A percentile compares a stretch with the other conserved stretches of the same genome.
Conservation (phyloP, 2,329 filamentous ascomycete species). For the Fusarium sp. region DNA sequence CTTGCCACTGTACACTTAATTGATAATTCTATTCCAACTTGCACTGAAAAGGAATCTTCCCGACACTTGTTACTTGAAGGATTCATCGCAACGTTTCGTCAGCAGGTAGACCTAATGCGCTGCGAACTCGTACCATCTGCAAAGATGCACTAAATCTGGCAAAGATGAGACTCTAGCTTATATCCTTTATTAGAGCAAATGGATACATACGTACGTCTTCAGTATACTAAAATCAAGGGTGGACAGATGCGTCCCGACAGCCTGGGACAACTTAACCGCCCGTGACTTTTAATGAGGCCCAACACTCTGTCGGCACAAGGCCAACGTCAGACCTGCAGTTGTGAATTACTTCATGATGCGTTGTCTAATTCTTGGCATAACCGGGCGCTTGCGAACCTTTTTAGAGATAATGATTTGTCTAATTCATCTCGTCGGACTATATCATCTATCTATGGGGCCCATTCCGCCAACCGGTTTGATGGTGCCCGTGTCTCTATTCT, state of each 20-base stretch:
- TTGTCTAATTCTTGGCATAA: background rate
- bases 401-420: conserved; percentile 18
- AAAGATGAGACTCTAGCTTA: background rate
- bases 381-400: conserved; percentile 15
- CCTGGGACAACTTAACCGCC: conserved; percentile 13
- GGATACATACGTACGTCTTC: background rate
- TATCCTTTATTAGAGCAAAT: background rate
- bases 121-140: background rate
- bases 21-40: background rate
- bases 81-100: conserved; percentile 22
- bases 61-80: conserved; percentile 7
- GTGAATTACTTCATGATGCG: background rate
- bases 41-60: background rate
- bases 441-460: conserved; percentile 3
- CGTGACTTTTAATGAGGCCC: background rate
- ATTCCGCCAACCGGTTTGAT: conserved; percentile 1
- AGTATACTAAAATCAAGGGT: background rate
- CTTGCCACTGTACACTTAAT: background rate
- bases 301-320: background rate
- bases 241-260: background rate
- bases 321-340: background rate
- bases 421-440: conserved; percentile 25
- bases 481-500: conserved; percentile 7
- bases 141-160: background rate
- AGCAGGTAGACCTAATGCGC: conserved; percentile 10